phyloP scores from a whole-genome alignment of 345 rosid species.

The Aquilaria yunnanensis region DNA sequence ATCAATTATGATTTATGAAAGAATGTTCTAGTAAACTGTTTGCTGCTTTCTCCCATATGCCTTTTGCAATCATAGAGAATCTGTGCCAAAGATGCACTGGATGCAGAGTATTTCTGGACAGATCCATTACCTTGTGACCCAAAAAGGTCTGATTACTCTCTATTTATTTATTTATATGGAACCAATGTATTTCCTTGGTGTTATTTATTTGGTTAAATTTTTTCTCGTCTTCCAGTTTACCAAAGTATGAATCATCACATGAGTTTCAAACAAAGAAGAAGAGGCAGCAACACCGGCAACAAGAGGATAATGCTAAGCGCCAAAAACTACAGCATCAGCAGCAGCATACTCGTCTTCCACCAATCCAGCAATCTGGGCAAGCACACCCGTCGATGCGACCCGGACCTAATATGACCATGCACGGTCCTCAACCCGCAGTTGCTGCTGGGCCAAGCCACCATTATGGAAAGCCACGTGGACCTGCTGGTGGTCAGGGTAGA shows the following conservation, averaged over 20 bases:
- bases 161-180: constrained; percentile 4
- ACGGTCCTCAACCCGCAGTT: constrained; percentile 64
- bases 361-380: constrained; percentile 79
- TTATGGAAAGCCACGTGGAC: constrained; percentile 71
- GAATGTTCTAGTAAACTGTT: neutral
- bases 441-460: constrained; percentile 72
- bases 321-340: constrained; percentile 85
- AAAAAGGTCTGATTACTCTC: constrained; percentile 44
- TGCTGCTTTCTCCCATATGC: constrained; percentile 1
- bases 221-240: constrained; percentile 42
- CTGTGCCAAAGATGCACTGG: constrained; percentile 92
- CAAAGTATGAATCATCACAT: constrained; percentile 90
- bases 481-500: constrained; percentile 68
- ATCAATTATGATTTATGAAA: no score
- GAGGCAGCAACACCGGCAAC: constrained; percentile 88
- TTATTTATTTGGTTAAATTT: neutral
- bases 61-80: constrained; percentile 50
- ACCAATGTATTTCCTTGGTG: neutral
- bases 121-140: constrained; percentile 97
- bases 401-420: constrained; percentile 40
- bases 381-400: constrained; percentile 54
- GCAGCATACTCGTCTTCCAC: constrained; percentile 74
- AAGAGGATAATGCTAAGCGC: constrained; percentile 76
- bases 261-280: constrained; percentile 97
- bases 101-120: constrained; percentile 96